Evolutionary conservation across 371 early-diverging fungal genomes (phyloP).

Genomic region (Rhizopus delemar): DNA sequence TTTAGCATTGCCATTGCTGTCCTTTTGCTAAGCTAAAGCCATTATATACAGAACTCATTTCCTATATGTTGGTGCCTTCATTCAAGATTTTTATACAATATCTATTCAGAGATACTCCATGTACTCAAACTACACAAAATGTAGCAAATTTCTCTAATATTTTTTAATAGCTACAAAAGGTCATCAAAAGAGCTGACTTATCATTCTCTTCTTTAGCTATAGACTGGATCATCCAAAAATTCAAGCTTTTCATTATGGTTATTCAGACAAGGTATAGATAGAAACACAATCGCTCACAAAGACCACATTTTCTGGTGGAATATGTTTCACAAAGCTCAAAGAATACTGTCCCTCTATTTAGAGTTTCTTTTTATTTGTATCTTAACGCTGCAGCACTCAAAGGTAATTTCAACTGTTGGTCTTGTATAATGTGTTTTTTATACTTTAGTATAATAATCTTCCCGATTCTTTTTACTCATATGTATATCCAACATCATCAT

Average conservation of each 20-base stretch:
- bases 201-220: constrained; percentile 80
- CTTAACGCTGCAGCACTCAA: constrained; percentile 61
- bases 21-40: constrained; percentile 1
- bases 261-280: constrained; percentile 87
- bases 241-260: constrained; percentile 73
- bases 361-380: constrained; percentile 81
- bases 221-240: constrained; percentile 72
- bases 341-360: constrained; percentile 70
- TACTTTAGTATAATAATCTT: not conserved
- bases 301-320: constrained; percentile 53
- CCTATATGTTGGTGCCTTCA: constrained; percentile 33
- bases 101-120: constrained; percentile 50
- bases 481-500: constrained; percentile 66
- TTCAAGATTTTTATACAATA: constrained; percentile 27
- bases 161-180: not conserved
- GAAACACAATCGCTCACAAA: constrained; percentile 88
- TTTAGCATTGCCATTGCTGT: not conserved
- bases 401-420: constrained; percentile 44
- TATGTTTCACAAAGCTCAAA: constrained; percentile 22
- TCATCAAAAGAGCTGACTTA: constrained; percentile 65
- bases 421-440: constrained; percentile 30
- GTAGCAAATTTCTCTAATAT: not conserved
- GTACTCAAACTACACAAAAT: constrained; percentile 46
- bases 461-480: constrained; percentile 40
- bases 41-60: not conserved